Percentiles rank a stretch among this genome's conserved stretches.
These are phyloP conservation scores for Solanum rostratum DNA, from an alignment of 257 asterid species.

Conservation along the genomic window DNA sequence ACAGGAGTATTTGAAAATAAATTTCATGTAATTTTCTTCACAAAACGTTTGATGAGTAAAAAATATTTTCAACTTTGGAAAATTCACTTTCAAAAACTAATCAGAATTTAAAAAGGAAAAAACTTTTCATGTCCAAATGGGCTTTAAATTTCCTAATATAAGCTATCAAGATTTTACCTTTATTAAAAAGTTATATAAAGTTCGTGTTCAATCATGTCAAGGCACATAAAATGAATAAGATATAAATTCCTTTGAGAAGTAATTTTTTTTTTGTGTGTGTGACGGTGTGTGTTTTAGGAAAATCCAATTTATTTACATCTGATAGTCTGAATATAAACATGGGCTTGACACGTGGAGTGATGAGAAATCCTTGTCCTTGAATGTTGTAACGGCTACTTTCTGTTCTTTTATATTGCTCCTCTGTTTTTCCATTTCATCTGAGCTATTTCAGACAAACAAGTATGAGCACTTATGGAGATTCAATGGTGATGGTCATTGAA, in stretches of 20 bases:
- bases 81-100: background rate
- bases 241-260: no score
- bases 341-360: background rate
- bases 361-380: background rate
- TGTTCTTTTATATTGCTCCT: background rate
- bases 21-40: no score
- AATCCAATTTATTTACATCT: background rate
- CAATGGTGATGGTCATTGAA: conserved; percentile 51
- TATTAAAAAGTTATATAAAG: no score
- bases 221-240: no score
- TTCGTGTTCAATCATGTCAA: no score
- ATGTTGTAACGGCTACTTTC: conserved; percentile 1
- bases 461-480: background rate
- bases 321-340: background rate
- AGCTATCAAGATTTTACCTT: background rate
- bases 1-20: background rate
- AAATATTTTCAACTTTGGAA: background rate
- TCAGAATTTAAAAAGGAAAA: background rate
- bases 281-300: background rate
- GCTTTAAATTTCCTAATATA: background rate
- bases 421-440: background rate
- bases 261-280: no score
- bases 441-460: background rate
- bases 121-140: background rate
- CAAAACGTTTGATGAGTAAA: background rate